Percentiles rank a stretch among this genome's conserved stretches.
Conservation (phyloP, 139 green algal species). For the Chlorella sp. region DNA sequence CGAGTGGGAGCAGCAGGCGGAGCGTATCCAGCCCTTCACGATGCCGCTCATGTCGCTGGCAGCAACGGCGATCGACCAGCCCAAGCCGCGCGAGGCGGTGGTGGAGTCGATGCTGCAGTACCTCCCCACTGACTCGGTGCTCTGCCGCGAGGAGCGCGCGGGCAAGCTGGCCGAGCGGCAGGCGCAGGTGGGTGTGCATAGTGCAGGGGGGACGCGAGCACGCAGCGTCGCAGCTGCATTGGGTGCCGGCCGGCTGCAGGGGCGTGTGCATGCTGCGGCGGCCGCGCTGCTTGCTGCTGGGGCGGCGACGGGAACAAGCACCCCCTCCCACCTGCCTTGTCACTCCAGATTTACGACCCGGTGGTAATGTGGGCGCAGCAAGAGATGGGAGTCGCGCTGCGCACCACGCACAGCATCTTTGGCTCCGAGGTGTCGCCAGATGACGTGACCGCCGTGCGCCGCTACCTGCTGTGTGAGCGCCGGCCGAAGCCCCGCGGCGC, state of each 20-base stretch:
- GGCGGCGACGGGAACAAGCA: too few species aligned
- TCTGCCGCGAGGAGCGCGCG: constrained; percentile 65
- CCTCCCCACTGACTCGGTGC: constrained; percentile 81
- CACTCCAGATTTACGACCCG: constrained; percentile 65
- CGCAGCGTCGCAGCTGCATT: too few species aligned
- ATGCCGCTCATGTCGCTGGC: constrained; percentile 95
- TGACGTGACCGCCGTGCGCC: too few species aligned
- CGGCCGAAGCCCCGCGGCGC: too few species aligned
- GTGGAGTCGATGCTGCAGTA: constrained; percentile 83
- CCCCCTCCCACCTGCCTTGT: too few species aligned
- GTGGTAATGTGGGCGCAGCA: constrained; percentile 62
- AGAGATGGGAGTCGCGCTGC: constrained; percentile 57
- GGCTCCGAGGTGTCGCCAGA: constrained; percentile 53
- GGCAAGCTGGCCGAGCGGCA: constrained; percentile 38
- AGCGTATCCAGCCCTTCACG: constrained; percentile 72
- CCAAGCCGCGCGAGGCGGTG: constrained; percentile 61
- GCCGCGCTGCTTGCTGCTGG: background rate
- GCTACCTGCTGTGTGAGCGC: too few species aligned
- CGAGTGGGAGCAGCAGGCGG: constrained; percentile 92
- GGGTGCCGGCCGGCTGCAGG: too few species aligned
- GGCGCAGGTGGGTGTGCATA: constrained; percentile 34
- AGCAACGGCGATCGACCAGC: constrained; percentile 91
- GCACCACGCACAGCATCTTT: constrained; percentile 61
- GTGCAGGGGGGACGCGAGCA: too few species aligned
- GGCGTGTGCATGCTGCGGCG: too few species aligned